Conservation (phyloP, 768 basidiomycete genomes). For the Lactarius psammicola region DNA sequence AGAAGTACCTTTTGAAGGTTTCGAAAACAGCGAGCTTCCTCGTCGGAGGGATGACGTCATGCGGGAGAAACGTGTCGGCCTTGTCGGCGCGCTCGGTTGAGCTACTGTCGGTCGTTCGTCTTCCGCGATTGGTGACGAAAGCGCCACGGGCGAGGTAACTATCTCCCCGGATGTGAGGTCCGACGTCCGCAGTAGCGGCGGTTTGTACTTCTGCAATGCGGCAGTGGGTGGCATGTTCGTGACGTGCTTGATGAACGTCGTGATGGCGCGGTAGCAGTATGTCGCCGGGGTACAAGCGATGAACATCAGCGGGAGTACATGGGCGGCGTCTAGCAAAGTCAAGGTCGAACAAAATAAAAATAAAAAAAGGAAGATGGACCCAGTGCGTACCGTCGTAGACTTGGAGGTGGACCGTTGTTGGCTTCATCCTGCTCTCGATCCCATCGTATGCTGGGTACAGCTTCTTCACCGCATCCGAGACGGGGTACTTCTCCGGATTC, state of each 20-base stretch:
- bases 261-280: slow-evolving; percentile 76
- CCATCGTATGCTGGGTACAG: slow-evolving; percentile 58
- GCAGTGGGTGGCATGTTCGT: slow-evolving; percentile 47
- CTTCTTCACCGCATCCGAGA: slow-evolving; percentile 44
- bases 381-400: slow-evolving; percentile 73
- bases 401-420: slow-evolving; percentile 88
- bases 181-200: neutral
- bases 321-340: slow-evolving; percentile 55
- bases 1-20: neutral
- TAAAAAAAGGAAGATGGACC: slow-evolving; percentile 16
- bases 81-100: neutral
- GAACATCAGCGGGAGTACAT: slow-evolving; percentile 70
- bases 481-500: slow-evolving; percentile 65
- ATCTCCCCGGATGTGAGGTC: neutral
- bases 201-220: slow-evolving; percentile 1
- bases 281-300: slow-evolving; percentile 74
- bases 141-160: neutral
- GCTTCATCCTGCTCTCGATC: slow-evolving; percentile 50
- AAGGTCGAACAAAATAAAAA: neutral
- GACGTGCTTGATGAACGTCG: slow-evolving; percentile 67
- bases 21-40: neutral
- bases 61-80: neutral
- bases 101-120: neutral
- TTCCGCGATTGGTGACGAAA: neutral
- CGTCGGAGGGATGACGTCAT: neutral